Conservation (phyloP, 768 basidiomycete genomes). For the Guyanaporus albipodus region DNA sequence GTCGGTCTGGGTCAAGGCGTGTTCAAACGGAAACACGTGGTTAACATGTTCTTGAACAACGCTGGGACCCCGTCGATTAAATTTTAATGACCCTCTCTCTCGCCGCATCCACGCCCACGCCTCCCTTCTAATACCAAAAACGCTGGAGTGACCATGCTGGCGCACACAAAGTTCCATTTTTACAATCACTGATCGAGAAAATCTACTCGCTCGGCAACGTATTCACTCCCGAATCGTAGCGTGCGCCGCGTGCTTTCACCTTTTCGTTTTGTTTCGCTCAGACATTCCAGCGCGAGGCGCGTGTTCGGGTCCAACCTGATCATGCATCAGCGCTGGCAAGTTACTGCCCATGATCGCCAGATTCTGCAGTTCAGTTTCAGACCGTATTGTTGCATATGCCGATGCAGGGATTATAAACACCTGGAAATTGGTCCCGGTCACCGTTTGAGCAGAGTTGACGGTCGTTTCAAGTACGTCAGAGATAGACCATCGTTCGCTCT, state of each 20-base stretch:
- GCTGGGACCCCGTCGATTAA: too few relatives aligned
- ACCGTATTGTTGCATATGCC: background rate
- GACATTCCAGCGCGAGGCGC: background rate
- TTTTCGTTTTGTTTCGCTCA: slow-evolving; percentile 1
- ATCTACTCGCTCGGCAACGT: background rate
- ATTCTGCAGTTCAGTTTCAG: too few relatives aligned
- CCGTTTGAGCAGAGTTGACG: too few relatives aligned
- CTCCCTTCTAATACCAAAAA: too few relatives aligned
- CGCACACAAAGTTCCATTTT: background rate
- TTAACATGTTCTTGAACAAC: too few relatives aligned
- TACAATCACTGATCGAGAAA: slow-evolving; percentile 1
- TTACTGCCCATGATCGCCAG: background rate
- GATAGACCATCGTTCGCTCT: too few relatives aligned
- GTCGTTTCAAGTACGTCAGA: slow-evolving; percentile 15
- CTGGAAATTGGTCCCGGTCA: background rate
- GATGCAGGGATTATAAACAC: background rate
- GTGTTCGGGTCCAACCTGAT: background rate
- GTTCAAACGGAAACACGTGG: slow-evolving; percentile 21
- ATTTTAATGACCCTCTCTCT: too few relatives aligned
- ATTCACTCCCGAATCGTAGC: background rate
- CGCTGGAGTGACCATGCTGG: too few relatives aligned
- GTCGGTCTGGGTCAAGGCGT: slow-evolving; percentile 13
- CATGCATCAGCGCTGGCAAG: too few relatives aligned
- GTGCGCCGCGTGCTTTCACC: background rate
- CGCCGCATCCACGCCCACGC: too few relatives aligned